Evolutionary conservation across 495 filamentous ascomycete genomes (phyloP), one percentile per base, ranked within the genome.

Genomic region (Letharia columbiana): DNA sequence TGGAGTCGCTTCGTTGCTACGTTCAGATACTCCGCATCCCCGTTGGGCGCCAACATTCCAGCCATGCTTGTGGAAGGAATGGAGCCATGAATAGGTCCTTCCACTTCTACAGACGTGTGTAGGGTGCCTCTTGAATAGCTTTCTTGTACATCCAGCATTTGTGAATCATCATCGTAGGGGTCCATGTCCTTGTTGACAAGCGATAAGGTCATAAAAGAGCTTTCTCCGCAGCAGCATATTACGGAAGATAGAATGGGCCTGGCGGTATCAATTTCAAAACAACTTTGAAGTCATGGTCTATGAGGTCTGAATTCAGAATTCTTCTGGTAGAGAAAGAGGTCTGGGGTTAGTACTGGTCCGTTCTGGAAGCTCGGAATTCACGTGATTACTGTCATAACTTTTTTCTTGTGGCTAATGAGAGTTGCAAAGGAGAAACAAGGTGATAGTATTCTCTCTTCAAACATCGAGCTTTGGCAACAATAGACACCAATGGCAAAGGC

Each of bases 141-240:
- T 39, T 50, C 52, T 63, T 33, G 65, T 5, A 41, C 49, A 61
- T 70, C 67, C 20, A 66, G 39, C 69, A 70, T 70, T 54, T 62
- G 58, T 3, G 58, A 59, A 59, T 68, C 62, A 54, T 69, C 62
- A 56, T 70, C 61, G 58, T 60, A 57, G 31, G 37, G 54, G 35
- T 70, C 69, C 69, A 69, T 66, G 39, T 17, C 50, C 61, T n/a
- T 6, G 8, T 40, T 45, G 23, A 41, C 39, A 44, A 33, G 20
- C 31, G 11, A 18, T 49, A 42, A 9, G 5, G 7, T 35, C 23
- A 23, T 61, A 5, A 7, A 10, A 40, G 63, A 23, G 2, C 10
- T 41, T 40, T 61, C 8, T 35, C 35, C 20, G 52, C 49, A 18
- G 18, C 50, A 42, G 31, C 63, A 65, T 42, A n/a, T 58, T 44